phyloP scores from a whole-genome alignment of 2,329 filamentous ascomycete species.

The Simplicillium aogashimaense region DNA sequence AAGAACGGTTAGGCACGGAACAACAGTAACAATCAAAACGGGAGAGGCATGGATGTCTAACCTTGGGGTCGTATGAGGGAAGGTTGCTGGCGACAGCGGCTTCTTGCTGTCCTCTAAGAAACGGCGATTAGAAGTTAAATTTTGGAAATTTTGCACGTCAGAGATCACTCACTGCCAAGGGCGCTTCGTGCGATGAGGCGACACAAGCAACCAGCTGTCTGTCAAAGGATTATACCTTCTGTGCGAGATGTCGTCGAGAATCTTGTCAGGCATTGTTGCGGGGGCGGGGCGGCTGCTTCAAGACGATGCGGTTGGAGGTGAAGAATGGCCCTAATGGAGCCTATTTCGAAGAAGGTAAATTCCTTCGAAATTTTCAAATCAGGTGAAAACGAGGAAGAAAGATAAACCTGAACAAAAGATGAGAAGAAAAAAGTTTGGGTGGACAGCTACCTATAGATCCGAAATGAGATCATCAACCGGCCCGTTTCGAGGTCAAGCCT shows the following conservation, averaged over 20 bases:
- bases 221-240: slow-evolving; percentile 86
- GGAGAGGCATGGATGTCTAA: slow-evolving; percentile 11
- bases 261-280: slow-evolving; percentile 56
- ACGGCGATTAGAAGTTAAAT: not conserved
- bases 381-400: no score
- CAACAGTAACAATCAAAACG: not conserved
- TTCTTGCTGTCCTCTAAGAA: slow-evolving; percentile 64
- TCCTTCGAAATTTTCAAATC: no score
- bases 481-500: no score
- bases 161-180: slow-evolving; percentile 78
- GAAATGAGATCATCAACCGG: no score
- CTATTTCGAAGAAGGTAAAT: no score
- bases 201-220: slow-evolving; percentile 87
- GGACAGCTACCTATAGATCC: no score
- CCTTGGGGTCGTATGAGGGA: slow-evolving; percentile 72
- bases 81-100: slow-evolving; percentile 55
- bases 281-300: slow-evolving; percentile 4
- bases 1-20: not conserved
- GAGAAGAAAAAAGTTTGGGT: no score
- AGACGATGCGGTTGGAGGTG: not conserved
- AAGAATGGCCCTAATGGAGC: not conserved
- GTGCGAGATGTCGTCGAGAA: slow-evolving; percentile 94
- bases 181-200: slow-evolving; percentile 89
- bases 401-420: no score
- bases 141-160: slow-evolving; percentile 1